A percentile compares a stretch with the other conserved stretches of the same genome.
These are phyloP conservation scores for Starmerella powellii DNA, from an alignment of 805 yeast genomes.

Conservation along the genomic window DNA sequence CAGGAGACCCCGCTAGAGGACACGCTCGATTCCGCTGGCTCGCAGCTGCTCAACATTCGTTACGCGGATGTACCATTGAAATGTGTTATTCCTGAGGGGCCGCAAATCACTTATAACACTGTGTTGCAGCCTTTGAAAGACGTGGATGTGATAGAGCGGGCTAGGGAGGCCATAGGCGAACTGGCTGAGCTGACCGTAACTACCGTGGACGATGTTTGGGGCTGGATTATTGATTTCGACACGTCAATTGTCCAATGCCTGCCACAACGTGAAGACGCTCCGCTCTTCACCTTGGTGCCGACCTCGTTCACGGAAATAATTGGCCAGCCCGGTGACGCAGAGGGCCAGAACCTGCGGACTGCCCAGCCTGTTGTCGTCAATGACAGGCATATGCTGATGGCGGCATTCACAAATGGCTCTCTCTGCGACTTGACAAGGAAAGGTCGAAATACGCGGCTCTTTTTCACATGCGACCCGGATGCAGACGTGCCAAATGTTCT, in stretches of 20 bases:
- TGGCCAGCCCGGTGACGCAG: neutral
- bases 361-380: conserved; percentile 13
- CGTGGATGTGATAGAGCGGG: neutral
- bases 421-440: conserved; percentile 46
- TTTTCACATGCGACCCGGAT: conserved; percentile 42
- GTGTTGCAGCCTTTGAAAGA: neutral
- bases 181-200: neutral
- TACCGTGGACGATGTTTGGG: conserved; percentile 15
- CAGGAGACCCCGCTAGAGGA: neutral
- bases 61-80: neutral
- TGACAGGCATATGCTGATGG: conserved; percentile 13
- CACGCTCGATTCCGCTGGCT: neutral
- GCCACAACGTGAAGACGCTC: conserved; percentile 5
- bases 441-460: conserved; percentile 43
- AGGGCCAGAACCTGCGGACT: neutral
- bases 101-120: neutral
- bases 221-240: conserved; percentile 11
- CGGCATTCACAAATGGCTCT: conserved; percentile 36
- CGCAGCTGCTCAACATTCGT: neutral
- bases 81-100: conserved; percentile 3
- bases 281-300: neutral
- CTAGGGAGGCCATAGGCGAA: neutral
- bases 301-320: neutral
- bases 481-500: conserved; percentile 1
- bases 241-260: conserved; percentile 9